Conservation (phyloP, 1,284 basidiomycete genomes). For the Moesziomyces parantarcticus region DNA sequence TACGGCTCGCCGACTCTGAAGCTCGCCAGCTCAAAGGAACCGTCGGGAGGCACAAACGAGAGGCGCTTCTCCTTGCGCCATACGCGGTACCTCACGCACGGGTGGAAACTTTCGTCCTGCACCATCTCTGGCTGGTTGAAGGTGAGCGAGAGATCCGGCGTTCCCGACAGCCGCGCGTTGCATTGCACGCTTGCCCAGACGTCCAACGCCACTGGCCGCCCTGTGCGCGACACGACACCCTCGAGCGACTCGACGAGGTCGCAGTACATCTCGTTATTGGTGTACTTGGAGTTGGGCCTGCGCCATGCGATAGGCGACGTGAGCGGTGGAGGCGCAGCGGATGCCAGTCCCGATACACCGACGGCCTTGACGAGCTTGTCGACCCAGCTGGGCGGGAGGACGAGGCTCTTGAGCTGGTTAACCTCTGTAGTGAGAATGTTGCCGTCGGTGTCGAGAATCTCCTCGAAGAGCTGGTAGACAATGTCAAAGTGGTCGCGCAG, state of each 20-base stretch:
- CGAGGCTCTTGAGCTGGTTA: constrained; percentile 59
- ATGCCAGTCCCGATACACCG: constrained; percentile 46
- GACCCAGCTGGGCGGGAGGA: constrained; percentile 64
- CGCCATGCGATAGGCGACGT: constrained; percentile 64
- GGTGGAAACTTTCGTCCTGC: constrained; percentile 85
- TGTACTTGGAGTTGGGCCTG: constrained; percentile 57
- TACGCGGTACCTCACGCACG: constrained; percentile 82
- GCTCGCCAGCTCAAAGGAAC: constrained; percentile 46
- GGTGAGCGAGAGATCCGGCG: constrained; percentile 52
- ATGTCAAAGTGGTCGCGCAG: constrained; percentile 63
- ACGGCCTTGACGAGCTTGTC: constrained; percentile 57
- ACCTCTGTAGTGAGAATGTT: constrained; percentile 63
- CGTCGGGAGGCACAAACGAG: constrained; percentile 61
- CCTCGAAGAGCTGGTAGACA: constrained; percentile 65
- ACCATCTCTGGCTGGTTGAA: constrained; percentile 73
- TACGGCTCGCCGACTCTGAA: constrained; percentile 68
- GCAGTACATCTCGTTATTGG: constrained; percentile 61
- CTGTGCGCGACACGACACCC: constrained; percentile 70
- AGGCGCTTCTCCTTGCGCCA: constrained; percentile 71
- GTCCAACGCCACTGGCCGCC: constrained; percentile 50
- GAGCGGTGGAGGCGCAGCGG: constrained; percentile 71
- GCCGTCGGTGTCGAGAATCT: constrained; percentile 64
- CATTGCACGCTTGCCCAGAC: constrained; percentile 48
- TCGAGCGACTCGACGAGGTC: constrained; percentile 58
- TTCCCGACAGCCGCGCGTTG: constrained; percentile 67